Percentiles rank a stretch among this genome's conserved stretches.
Evolutionary conservation across 148 eudicot species (phyloP).

Genomic region (Rhododendron kiyosumense): DNA sequence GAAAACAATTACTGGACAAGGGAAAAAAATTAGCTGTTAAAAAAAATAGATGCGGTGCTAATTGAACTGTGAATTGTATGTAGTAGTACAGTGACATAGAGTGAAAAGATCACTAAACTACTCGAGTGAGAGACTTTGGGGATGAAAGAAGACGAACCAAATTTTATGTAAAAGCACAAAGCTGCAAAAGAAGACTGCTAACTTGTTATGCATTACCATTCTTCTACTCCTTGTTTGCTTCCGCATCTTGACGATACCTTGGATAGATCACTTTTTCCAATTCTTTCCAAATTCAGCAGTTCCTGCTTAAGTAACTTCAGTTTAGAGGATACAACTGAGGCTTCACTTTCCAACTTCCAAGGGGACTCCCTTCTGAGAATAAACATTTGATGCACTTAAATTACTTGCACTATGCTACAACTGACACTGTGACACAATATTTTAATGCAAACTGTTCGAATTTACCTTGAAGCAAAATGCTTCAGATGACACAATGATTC

Average conservation of each 20-base stretch:
- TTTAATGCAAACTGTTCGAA: not conserved
- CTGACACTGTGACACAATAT: not conserved
- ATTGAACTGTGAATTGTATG: not conserved
- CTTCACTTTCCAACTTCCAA: conserved; percentile 86
- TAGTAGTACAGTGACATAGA: not conserved
- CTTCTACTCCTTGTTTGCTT: conserved; percentile 90
- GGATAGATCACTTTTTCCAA: conserved; percentile 50
- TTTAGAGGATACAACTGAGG: conserved; percentile 74
- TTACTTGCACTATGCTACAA: not conserved
- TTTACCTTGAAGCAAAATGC: conserved; percentile 76
- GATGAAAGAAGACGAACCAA: not conserved
- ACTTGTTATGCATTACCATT: conserved; percentile 52
- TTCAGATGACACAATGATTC: conserved; percentile 58
- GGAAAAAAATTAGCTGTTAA: too few relatives aligned
- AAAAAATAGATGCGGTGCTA: not conserved
- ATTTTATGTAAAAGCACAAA: not conserved
- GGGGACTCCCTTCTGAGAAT: conserved; percentile 87
- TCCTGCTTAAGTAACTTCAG: conserved; percentile 86
- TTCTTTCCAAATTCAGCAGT: conserved; percentile 64
- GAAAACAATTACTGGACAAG: too few relatives aligned
- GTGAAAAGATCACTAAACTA: not conserved
- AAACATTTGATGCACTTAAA: conserved; percentile 1
- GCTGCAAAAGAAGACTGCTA: not conserved
- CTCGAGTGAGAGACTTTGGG: not conserved
- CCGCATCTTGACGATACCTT: conserved; percentile 67